Percentiles rank a stretch among this genome's conserved stretches.
phyloP scores from a whole-genome alignment of 129 eudicot genomes.

The Pittosporum tobira region DNA sequence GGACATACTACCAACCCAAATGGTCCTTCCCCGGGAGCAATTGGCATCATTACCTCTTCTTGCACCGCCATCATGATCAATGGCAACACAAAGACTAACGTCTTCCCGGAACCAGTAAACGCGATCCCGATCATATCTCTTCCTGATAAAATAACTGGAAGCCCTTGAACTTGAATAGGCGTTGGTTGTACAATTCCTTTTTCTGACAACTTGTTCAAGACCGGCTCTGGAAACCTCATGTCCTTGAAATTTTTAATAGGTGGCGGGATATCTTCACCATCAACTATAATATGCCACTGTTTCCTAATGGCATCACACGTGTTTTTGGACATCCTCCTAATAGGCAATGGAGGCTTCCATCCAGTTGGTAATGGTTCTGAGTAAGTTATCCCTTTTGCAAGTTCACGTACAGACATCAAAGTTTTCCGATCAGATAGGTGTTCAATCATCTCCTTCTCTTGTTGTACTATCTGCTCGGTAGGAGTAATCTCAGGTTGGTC shows the following conservation, averaged over 20 bases:
- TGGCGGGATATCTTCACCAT: slow-evolving; percentile 79
- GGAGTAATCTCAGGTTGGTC: slow-evolving; percentile 68
- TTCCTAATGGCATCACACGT: slow-evolving; percentile 48
- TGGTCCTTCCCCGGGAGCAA: slow-evolving; percentile 78
- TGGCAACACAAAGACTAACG: background rate
- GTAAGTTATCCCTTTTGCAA: slow-evolving; percentile 78
- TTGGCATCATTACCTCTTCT: slow-evolving; percentile 88
- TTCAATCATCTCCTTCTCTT: slow-evolving; percentile 84
- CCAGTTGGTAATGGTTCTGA: slow-evolving; percentile 62
- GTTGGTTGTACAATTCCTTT: slow-evolving; percentile 81
- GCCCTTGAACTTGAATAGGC: slow-evolving; percentile 83
- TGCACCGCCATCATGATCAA: slow-evolving; percentile 41
- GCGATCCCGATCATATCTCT: slow-evolving; percentile 78
- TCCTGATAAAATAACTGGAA: slow-evolving; percentile 70
- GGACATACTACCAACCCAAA: slow-evolving; percentile 80
- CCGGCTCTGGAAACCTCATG: slow-evolving; percentile 74
- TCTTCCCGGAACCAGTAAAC: slow-evolving; percentile 30
- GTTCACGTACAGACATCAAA: slow-evolving; percentile 69
- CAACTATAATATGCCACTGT: slow-evolving; percentile 41
- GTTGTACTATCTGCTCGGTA: slow-evolving; percentile 52
- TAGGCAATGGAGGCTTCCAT: slow-evolving; percentile 69
- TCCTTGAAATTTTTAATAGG: slow-evolving; percentile 68
- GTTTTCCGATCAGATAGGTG: slow-evolving; percentile 58
- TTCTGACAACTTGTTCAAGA: slow-evolving; percentile 45
- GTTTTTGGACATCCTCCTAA: slow-evolving; percentile 52